A percentile compares a stretch with the other conserved stretches of the same genome.
Evolutionary conservation across 2,329 filamentous ascomycete genomes (phyloP).

Genomic region (Ustilaginoidea virens): DNA sequence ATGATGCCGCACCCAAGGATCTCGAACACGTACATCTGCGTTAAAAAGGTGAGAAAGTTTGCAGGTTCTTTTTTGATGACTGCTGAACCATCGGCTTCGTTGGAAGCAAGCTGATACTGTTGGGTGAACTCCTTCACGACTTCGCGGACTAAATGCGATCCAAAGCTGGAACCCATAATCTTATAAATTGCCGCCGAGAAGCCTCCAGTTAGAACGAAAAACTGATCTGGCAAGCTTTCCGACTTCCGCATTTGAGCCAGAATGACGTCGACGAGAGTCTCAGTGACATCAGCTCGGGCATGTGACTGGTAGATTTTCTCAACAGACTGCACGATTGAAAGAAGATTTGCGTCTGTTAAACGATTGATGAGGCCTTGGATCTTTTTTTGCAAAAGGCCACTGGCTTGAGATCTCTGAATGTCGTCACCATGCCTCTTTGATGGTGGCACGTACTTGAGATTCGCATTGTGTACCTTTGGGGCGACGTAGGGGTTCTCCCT

Average conservation of each 20-base stretch:
- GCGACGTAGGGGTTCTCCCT: slow-evolving; percentile 84
- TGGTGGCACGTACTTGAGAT: slow-evolving; percentile 75
- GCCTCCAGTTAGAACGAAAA: slow-evolving; percentile 78
- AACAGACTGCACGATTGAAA: slow-evolving; percentile 69
- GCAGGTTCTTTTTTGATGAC: slow-evolving; percentile 25
- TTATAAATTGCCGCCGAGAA: slow-evolving; percentile 84
- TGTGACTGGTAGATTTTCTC: slow-evolving; percentile 73
- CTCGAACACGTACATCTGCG: slow-evolving; percentile 85
- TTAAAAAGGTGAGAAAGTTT: slow-evolving; percentile 70
- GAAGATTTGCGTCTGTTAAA: slow-evolving; percentile 77
- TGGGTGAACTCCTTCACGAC: slow-evolving; percentile 61
- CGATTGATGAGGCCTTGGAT: slow-evolving; percentile 84
- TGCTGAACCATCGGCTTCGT: slow-evolving; percentile 23
- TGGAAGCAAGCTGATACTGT: slow-evolving; percentile 36
- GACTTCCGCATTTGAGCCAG: slow-evolving; percentile 67
- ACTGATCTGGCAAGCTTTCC: slow-evolving; percentile 68
- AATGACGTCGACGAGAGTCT: slow-evolving; percentile 61
- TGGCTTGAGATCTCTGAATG: slow-evolving; percentile 48
- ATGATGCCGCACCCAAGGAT: slow-evolving; percentile 69
- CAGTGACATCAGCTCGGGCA: slow-evolving; percentile 77
- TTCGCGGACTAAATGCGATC: slow-evolving; percentile 68
- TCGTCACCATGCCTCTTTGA: slow-evolving; percentile 48
- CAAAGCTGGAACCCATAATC: slow-evolving; percentile 75
- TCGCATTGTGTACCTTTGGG: slow-evolving; percentile 34
- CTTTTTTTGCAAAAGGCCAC: slow-evolving; percentile 58